Evolutionary conservation across 371 early-diverging fungal genomes (phyloP).

Genomic region (Mucor lusitanicus): DNA sequence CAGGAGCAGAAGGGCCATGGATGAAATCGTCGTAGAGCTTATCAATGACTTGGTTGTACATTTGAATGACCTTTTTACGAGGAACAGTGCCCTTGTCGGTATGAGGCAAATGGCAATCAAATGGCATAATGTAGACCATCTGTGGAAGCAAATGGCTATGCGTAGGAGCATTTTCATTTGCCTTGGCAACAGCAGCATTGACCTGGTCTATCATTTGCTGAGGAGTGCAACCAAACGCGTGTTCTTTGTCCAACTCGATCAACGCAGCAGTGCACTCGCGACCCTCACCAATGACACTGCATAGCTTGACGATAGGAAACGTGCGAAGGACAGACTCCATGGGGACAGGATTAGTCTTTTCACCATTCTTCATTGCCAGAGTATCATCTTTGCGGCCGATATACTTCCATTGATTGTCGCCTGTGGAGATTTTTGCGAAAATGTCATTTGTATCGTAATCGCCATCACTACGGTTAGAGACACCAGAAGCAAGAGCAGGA

Average conservation of each 20-base stretch:
- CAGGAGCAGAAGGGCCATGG: background rate
- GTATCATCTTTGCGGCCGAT: conserved; percentile 40
- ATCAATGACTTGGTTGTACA: conserved; percentile 17
- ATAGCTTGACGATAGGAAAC: background rate
- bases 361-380: conserved; percentile 42
- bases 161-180: conserved; percentile 35
- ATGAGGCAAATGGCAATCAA: conserved; percentile 12
- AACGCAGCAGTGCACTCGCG: conserved; percentile 33
- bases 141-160: conserved; percentile 38
- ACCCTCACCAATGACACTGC: conserved; percentile 26
- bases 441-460: conserved; percentile 36
- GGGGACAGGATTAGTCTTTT: conserved; percentile 44
- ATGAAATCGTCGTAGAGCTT: conserved; percentile 26
- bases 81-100: conserved; percentile 40
- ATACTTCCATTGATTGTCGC: conserved; percentile 10
- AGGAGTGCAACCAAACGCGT: no score
- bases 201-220: background rate
- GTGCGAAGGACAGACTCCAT: conserved; percentile 30
- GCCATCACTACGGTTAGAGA: conserved; percentile 29
- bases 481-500: conserved; percentile 16
- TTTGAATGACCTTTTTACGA: conserved; percentile 11
- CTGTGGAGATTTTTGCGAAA: conserved; percentile 18
- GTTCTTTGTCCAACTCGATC: conserved; percentile 9
- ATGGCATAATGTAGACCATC: conserved; percentile 43
- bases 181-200: conserved; percentile 26